Percentiles rank a stretch among this genome's conserved stretches.
These are phyloP conservation scores for Hansfordia pulvinata DNA, from an alignment of 2,329 filamentous ascomycete genomes.

Conservation along the genomic window DNA sequence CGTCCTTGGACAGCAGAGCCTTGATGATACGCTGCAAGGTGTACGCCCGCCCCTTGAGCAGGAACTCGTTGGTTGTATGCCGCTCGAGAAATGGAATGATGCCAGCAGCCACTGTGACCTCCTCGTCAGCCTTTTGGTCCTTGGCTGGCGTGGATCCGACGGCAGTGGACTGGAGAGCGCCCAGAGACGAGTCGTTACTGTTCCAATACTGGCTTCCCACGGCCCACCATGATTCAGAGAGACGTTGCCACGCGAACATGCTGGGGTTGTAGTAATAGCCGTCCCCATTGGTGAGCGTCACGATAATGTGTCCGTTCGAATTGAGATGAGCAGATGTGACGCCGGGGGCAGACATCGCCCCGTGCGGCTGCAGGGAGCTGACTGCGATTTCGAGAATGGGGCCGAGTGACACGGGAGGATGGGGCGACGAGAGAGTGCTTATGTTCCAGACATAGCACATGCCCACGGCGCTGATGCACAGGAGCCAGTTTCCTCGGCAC, in stretches of 20 bases:
- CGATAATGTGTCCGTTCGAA: conserved; percentile 68
- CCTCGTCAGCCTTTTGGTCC: conserved; percentile 28
- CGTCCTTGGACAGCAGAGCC: conserved; percentile 72
- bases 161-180: conserved; percentile 61
- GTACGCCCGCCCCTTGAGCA: conserved; percentile 84
- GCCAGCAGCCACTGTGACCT: conserved; percentile 64
- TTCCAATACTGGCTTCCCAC: conserved; percentile 99
- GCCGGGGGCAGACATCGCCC: conserved; percentile 62
- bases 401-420: conserved; percentile 79
- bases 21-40: conserved; percentile 88
- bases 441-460: conserved; percentile 92
- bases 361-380: conserved; percentile 63
- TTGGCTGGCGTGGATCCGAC: conserved; percentile 41
- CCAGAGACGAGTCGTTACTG: conserved; percentile 80
- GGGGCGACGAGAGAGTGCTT: conserved; percentile 66
- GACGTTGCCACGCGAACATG: conserved; percentile 84
- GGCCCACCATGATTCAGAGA: conserved; percentile 98
- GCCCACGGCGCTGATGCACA: conserved; percentile 80
- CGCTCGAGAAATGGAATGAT: conserved; percentile 89
- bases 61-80: conserved; percentile 84
- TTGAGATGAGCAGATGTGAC: conserved; percentile 88
- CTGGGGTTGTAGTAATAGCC: conserved; percentile 78
- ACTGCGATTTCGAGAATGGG: conserved; percentile 81
- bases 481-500: conserved; percentile 74
- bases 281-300: conserved; percentile 90